Evolutionary conservation across 2,329 filamentous ascomycete species (phyloP).

Genomic region (Aphanocladium album): DNA sequence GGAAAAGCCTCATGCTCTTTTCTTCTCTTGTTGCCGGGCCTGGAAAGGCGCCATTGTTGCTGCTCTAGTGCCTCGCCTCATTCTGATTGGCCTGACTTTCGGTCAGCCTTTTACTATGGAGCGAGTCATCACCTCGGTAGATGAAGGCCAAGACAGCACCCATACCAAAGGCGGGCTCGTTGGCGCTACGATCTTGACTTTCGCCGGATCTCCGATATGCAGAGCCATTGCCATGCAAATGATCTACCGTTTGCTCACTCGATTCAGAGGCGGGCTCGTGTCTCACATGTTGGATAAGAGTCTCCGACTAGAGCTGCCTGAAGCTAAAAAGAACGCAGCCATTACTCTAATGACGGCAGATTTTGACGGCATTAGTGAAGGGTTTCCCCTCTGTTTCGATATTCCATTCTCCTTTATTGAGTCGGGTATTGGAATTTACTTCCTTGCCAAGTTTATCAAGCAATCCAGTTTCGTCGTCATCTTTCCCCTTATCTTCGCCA

Average conservation of each 20-base stretch:
- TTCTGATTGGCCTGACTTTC: not conserved
- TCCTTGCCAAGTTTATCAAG: not conserved
- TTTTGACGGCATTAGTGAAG: not conserved
- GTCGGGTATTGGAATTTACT: not conserved
- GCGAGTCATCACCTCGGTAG: constrained; percentile 13
- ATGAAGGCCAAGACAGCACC: constrained; percentile 15
- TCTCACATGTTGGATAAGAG: not conserved
- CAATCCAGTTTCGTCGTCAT: not conserved
- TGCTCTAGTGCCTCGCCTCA: not conserved
- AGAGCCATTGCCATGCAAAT: not conserved
- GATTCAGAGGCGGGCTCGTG: not conserved
- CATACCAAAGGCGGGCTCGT: not conserved
- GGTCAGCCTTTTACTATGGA: not conserved
- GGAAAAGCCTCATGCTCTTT: not conserved
- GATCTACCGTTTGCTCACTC: not conserved
- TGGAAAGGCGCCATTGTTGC: constrained; percentile 15
- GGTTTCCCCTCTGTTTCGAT: not conserved
- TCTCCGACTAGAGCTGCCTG: not conserved
- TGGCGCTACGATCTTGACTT: not conserved
- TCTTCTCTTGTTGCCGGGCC: constrained; percentile 18
- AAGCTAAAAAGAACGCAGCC: not conserved
- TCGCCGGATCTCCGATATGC: not conserved
- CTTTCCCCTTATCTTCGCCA: not conserved
- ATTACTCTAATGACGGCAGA: not conserved
- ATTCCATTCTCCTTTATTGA: not conserved